Percentiles rank a stretch among this genome's conserved stretches.
Conservation (phyloP, 139 green algal genomes). For the Tetradesmus obliquus region DNA sequence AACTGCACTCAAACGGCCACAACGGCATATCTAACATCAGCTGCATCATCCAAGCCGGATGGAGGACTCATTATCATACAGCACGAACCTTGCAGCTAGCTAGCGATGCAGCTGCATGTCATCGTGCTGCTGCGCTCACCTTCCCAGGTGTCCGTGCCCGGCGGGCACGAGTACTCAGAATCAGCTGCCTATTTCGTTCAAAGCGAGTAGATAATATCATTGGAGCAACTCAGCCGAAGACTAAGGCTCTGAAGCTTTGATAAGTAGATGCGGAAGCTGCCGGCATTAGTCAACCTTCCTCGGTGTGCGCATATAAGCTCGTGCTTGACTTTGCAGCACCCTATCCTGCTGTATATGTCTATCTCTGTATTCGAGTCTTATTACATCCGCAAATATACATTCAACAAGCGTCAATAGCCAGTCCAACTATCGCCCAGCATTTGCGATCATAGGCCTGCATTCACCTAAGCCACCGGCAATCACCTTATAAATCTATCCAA, state of each 20-base stretch:
- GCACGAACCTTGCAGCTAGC: no score
- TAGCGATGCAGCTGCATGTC: neutral
- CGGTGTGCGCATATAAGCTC: neutral
- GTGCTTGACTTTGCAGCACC: neutral
- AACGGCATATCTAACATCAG: no score
- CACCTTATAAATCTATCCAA: neutral
- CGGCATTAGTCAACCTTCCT: neutral
- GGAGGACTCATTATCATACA: no score
- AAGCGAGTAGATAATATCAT: neutral
- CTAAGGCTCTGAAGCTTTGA: neutral
- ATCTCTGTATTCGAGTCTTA: no score
- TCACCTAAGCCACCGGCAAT: neutral
- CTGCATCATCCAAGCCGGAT: no score
- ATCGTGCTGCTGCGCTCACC: neutral
- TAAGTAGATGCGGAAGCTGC: neutral
- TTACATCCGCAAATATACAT: neutral
- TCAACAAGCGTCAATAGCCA: neutral
- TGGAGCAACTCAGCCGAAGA: neutral
- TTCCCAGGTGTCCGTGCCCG: neutral
- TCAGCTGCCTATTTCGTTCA: neutral
- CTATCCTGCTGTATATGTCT: neutral
- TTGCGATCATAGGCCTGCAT: neutral
- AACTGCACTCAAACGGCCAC: no score
- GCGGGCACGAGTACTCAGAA: neutral
- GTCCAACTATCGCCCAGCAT: neutral